These are phyloP conservation scores for Malus sylvestris DNA, from an alignment of 306 rosid genomes.

Conservation along the genomic window DNA sequence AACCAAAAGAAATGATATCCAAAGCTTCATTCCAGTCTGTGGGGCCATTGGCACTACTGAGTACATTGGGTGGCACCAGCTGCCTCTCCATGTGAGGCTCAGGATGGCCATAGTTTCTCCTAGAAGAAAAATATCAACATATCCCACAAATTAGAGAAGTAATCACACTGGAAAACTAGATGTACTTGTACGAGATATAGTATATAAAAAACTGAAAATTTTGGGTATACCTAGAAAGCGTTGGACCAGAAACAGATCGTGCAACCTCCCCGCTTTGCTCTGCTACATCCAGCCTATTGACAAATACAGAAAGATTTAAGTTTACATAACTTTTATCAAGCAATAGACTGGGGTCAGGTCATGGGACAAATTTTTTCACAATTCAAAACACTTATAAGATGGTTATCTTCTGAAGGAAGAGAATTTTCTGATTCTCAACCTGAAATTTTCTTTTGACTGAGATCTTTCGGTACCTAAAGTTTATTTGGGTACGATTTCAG, in stretches of 20 bases:
- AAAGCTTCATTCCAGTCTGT: conserved; percentile 97
- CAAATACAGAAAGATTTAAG: conserved; percentile 6
- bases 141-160: background rate
- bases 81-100: conserved; percentile 67
- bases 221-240: conserved; percentile 37
- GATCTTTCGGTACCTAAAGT: too few relatives aligned
- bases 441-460: too few relatives aligned
- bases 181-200: background rate
- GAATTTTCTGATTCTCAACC: too few relatives aligned
- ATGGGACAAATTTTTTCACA: background rate
- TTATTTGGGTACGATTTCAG: background rate
- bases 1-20: conserved; percentile 82
- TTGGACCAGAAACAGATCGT: conserved; percentile 68
- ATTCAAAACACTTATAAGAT: too few relatives aligned
- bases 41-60: conserved; percentile 61
- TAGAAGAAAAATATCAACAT: conserved; percentile 19
- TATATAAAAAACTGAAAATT: background rate
- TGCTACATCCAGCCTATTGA: conserved; percentile 67
- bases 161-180: background rate
- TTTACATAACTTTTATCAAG: background rate
- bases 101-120: conserved; percentile 63
- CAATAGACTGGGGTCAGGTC: background rate
- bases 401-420: too few relatives aligned
- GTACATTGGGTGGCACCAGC: conserved; percentile 37
- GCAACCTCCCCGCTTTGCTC: conserved; percentile 90